These are phyloP conservation scores for Entophlyctis luteolus DNA, from an alignment of 192 early-diverging fungal species.

Conservation along the genomic window DNA sequence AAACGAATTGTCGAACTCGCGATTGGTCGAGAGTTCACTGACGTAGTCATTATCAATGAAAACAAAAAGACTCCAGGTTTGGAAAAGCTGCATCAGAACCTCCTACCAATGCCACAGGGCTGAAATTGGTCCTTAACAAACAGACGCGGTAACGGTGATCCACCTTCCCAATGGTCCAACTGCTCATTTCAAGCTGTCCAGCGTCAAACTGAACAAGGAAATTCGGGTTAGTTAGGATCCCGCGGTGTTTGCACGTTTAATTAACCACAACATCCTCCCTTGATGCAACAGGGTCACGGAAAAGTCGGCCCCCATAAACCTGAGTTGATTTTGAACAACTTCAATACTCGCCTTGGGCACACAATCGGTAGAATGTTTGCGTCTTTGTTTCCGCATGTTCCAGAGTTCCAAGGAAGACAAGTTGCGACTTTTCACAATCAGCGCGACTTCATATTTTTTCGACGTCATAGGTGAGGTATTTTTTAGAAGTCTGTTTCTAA, in stretches of 20 bases:
- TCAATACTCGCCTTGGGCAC: constrained; percentile 93
- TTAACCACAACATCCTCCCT: neutral
- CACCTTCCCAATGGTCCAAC: constrained; percentile 97
- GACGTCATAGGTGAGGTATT: constrained; percentile 72
- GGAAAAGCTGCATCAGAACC: constrained; percentile 17
- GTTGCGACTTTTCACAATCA: constrained; percentile 97
- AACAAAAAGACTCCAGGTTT: constrained; percentile 85
- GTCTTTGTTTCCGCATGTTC: constrained; percentile 92
- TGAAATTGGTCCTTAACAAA: neutral
- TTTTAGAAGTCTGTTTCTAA: neutral
- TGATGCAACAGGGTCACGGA: constrained; percentile 71
- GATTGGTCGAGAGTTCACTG: constrained; percentile 85
- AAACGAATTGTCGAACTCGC: constrained; percentile 89
- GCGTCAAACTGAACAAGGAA: constrained; percentile 70
- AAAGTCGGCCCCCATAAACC: constrained; percentile 78
- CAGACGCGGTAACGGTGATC: constrained; percentile 83
- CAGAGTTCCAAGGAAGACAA: constrained; percentile 92
- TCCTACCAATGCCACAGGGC: too few species aligned
- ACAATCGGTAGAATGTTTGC: constrained; percentile 95
- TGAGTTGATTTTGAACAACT: constrained; percentile 97
- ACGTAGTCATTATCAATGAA: constrained; percentile 90
- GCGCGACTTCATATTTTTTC: constrained; percentile 98
- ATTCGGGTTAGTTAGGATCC: constrained; percentile 49
- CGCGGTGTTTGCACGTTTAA: neutral
- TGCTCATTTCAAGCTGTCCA: constrained; percentile 89